Base-by-base conservation (phyloP, 2,329 filamentous ascomycete genomes). In the Cladosporium sp. region DNA sequence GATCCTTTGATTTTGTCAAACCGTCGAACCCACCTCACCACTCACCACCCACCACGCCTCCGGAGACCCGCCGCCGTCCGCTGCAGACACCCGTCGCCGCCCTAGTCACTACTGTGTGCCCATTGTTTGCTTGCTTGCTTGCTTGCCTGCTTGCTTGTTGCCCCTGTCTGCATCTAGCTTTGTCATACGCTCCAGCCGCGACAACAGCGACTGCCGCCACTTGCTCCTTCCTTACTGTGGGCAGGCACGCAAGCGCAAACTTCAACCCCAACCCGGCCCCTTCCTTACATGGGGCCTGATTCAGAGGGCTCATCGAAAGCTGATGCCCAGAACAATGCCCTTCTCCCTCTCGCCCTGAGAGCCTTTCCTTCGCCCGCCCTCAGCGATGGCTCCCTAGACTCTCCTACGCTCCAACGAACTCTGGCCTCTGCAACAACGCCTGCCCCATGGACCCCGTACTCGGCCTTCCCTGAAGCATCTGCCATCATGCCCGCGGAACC, bases 281-380 rank as follows among this genome's bases (percentile, higher is more conserved):
- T 46, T 56, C 62, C 33, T 68, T 64, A 69, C 66, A 68, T 68
- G 67, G 67, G 64, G 60, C 66, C 67, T 66, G 67, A 58, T 56
- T 57, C 31, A 29, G 57, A 63, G 67, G 67, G 65, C 64, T 62
- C 53, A 40, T 62, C 49, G 46, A 61, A 44, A 58, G 53, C 56
- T 62, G 64, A 66, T 67, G 66, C 49, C 61, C 59, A 58, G 23
- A 52, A 59, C 52, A 40, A 59, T 61, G 50, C 60, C 35, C 50
- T 56, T 52, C 50, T 63, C 29, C 61, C 61, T 26, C 50, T 44
- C 50, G 33, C 33, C 50, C 40, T 66, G 26, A 40, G 52, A 21
- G 59, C 67, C 7, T 64, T 69, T 40, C 67, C 68, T 28, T 70
- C 69, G 52, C 69, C 67, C 29, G 67, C 65, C 29, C 67, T 58